Conservation (phyloP, 2,329 filamentous ascomycete species). For the Exserohilum turcica region DNA sequence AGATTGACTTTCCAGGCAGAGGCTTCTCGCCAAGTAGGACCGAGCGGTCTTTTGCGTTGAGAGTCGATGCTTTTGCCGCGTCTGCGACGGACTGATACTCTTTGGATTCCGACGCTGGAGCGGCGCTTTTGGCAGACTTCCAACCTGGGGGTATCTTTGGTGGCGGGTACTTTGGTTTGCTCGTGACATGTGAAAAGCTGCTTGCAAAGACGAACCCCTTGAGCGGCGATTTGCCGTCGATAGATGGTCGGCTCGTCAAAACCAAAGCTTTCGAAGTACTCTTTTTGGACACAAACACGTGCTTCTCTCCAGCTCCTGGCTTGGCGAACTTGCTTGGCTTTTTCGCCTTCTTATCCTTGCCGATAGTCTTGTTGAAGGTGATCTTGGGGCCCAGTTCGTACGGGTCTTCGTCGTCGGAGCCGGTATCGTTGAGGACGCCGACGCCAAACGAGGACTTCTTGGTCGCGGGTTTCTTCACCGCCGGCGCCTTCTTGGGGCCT, state of each 20-base stretch:
- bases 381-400: slow-evolving; percentile 92
- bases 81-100: slow-evolving; percentile 70
- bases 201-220: slow-evolving; percentile 77
- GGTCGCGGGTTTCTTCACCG: slow-evolving; percentile 49
- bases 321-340: slow-evolving; percentile 60
- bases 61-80: slow-evolving; percentile 74
- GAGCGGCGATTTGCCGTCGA: slow-evolving; percentile 80
- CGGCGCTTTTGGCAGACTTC: slow-evolving; percentile 60
- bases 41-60: slow-evolving; percentile 78
- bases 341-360: slow-evolving; percentile 78
- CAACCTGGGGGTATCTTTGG: slow-evolving; percentile 75
- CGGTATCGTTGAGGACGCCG: slow-evolving; percentile 87
- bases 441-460: slow-evolving; percentile 81
- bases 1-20: slow-evolving; percentile 90
- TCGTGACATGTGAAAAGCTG: slow-evolving; percentile 49
- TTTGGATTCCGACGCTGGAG: slow-evolving; percentile 38
- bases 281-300: slow-evolving; percentile 77
- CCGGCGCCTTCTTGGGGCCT: slow-evolving; percentile 19
- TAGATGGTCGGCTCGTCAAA: slow-evolving; percentile 66
- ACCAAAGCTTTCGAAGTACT: slow-evolving; percentile 50
- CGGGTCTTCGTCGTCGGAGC: slow-evolving; percentile 92
- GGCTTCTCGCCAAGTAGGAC: slow-evolving; percentile 78
- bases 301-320: slow-evolving; percentile 67
- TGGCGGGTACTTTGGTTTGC: slow-evolving; percentile 61
- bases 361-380: slow-evolving; percentile 81